These are phyloP conservation scores for Globisporangium parvum DNA, from an alignment of 352 stramenopile species.

Conservation along the genomic window DNA sequence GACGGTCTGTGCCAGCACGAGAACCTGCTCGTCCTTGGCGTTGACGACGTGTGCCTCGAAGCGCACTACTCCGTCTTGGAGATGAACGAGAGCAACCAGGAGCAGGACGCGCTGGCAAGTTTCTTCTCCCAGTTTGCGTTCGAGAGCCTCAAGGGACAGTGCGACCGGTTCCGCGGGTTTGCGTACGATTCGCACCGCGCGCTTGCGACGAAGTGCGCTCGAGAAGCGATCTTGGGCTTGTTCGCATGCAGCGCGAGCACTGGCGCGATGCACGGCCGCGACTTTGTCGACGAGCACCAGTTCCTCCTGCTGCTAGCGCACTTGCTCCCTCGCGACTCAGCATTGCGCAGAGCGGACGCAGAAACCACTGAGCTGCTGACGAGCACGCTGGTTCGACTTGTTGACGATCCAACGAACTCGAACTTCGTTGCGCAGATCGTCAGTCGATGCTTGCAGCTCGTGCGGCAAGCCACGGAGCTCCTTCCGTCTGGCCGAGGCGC, in stretches of 20 bases:
- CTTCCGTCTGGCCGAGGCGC: slow-evolving; percentile 39
- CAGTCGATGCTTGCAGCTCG: slow-evolving; percentile 24
- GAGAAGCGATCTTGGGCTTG: slow-evolving; percentile 34
- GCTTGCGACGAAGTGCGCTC: slow-evolving; percentile 47
- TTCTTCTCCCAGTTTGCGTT: slow-evolving; percentile 64
- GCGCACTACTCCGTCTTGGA: slow-evolving; percentile 30
- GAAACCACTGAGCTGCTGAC: slow-evolving; percentile 14
- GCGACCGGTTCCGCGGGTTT: slow-evolving; percentile 47
- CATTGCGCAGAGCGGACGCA: not conserved
- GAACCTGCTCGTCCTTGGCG: slow-evolving; percentile 50
- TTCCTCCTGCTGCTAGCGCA: slow-evolving; percentile 44
- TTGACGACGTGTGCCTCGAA: slow-evolving; percentile 45
- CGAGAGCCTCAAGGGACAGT: slow-evolving; percentile 61
- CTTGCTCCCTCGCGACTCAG: slow-evolving; percentile 18
- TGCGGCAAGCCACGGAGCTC: slow-evolving; percentile 16
- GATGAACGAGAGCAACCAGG: slow-evolving; percentile 56
- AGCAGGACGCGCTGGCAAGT: slow-evolving; percentile 40
- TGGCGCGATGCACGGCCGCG: slow-evolving; percentile 13
- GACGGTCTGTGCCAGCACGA: slow-evolving; percentile 25
- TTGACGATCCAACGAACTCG: slow-evolving; percentile 19
- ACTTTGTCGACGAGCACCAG: slow-evolving; percentile 30
- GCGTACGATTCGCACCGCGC: slow-evolving; percentile 58
- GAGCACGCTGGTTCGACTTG: slow-evolving; percentile 16
- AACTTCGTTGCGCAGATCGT: slow-evolving; percentile 4
- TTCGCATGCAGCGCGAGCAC: slow-evolving; percentile 17